Evolutionary conservation across 345 rosid genomes (phyloP), one percentile per base, ranked within the genome.

Genomic region (Passiflora organensis): DNA sequence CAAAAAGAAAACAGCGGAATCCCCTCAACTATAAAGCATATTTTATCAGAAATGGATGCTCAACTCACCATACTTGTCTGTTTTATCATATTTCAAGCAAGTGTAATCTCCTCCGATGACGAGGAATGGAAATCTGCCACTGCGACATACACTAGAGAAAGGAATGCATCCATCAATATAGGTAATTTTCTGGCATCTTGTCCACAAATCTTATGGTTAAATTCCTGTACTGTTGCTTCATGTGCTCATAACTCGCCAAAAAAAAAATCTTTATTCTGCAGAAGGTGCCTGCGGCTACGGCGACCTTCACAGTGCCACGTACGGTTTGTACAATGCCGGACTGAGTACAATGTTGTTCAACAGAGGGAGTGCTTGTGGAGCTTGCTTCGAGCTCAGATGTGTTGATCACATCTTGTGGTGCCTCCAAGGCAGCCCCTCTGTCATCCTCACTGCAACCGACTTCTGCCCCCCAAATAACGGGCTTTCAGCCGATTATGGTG

Each of bases 251-350:
- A n/a, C n/a, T n/a, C n/a, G n/a, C n/a, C n/a, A n/a, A n/a, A n/a
- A n/a, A n/a, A n/a, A n/a, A n/a, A n/a, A n/a, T n/a, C n/a, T 24
- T 14, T 6, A 21, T 46, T 39, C n/a, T 18, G 69, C 76, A 87
- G 97, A 77, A 63, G 97, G 97, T 51, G 97, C 97, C 56, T 91
- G 96, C 70, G 96, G 97, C 38, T 87, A 82, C 63, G 96, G 94
- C 45, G 96, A 85, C 64, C 80, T 91, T 62, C 85, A 74, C 63
- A 79, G 51, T 69, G 78, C 81, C 60, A 73, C 72, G 71, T 91
- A 83, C 58, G 97, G 87, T 6, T 72, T 70, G 57, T 72, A 77
- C 75, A 82, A 83, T 72, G 89, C 94, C 38, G 91, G 94, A 54
- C 67, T 91, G 39, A 91, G 97, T 63, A 74, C 78, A 38, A 85